A percentile compares a stretch with the other conserved stretches of the same genome.
These are phyloP conservation scores for Hibiscus tridactylites DNA, from an alignment of 345 rosid genomes.

Conservation along the genomic window DNA sequence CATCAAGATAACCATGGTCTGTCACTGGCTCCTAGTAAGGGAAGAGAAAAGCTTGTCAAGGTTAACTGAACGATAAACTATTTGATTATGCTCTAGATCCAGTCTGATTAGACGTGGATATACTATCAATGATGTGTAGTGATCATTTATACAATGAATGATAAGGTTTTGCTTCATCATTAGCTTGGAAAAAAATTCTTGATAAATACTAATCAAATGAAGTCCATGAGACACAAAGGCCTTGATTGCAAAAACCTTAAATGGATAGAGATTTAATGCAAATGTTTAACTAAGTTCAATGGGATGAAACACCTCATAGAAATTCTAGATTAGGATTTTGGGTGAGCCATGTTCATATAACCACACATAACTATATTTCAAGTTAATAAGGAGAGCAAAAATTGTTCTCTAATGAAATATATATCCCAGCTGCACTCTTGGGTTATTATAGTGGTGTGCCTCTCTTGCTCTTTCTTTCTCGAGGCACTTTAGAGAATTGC, in stretches of 20 bases:
- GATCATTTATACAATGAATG: background rate
- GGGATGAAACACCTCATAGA: background rate
- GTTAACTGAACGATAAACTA: background rate
- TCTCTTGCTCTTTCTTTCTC: background rate
- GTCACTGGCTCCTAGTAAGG: conserved; percentile 32
- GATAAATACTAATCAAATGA: background rate
- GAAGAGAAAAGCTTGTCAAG: conserved; percentile 2
- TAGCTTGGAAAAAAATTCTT: background rate
- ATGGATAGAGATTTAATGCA: background rate
- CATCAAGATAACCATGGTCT: conserved; percentile 26
- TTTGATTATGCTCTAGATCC: background rate
- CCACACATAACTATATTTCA: background rate
- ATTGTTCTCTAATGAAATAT: background rate
- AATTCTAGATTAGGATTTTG: background rate
- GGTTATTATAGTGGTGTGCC: background rate
- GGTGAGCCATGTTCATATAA: background rate
- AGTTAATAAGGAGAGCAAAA: background rate
- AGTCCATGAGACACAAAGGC: background rate
- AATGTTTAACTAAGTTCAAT: background rate
- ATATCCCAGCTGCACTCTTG: background rate
- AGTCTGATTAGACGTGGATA: background rate
- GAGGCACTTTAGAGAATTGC: background rate
- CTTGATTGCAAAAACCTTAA: background rate
- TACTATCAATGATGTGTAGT: background rate
- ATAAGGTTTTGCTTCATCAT: background rate